These are phyloP conservation scores for Fraxinus baroniana DNA, from an alignment of 305 asterid species.

Conservation along the genomic window DNA sequence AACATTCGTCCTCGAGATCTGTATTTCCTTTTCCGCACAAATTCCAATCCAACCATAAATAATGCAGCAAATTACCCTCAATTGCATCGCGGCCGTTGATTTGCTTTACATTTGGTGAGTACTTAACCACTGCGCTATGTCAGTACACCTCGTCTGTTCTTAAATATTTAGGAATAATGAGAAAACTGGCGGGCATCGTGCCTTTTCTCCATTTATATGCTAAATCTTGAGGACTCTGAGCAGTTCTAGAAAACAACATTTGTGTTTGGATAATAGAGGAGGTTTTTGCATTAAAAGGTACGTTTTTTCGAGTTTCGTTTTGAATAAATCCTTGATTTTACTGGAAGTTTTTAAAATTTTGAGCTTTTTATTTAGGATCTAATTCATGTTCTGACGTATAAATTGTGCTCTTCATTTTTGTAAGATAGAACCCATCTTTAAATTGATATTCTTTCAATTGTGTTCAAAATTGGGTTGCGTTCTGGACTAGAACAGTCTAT, in stretches of 20 bases:
- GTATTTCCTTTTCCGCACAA: background rate
- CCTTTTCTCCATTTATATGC: background rate
- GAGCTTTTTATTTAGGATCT: background rate
- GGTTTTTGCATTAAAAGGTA: background rate
- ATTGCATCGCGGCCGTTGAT: background rate
- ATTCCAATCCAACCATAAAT: background rate
- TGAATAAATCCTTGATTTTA: background rate
- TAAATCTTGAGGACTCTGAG: background rate
- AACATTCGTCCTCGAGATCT: constrained; percentile 10
- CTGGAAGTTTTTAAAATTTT: background rate
- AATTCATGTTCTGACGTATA: background rate
- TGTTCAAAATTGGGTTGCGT: background rate
- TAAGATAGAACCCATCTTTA: background rate
- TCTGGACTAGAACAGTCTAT: background rate
- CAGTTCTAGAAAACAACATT: background rate
- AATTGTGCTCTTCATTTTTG: background rate
- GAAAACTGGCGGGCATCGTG: background rate
- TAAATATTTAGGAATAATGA: background rate
- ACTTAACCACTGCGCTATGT: background rate
- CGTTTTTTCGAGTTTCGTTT: background rate
- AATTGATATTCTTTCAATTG: background rate
- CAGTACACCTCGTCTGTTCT: background rate
- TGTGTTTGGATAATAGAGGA: background rate
- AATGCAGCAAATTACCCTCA: background rate
- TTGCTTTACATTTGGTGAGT: background rate